Base-by-base conservation (phyloP, 192 early-diverging fungal genomes). In the Dissophora ornata region DNA sequence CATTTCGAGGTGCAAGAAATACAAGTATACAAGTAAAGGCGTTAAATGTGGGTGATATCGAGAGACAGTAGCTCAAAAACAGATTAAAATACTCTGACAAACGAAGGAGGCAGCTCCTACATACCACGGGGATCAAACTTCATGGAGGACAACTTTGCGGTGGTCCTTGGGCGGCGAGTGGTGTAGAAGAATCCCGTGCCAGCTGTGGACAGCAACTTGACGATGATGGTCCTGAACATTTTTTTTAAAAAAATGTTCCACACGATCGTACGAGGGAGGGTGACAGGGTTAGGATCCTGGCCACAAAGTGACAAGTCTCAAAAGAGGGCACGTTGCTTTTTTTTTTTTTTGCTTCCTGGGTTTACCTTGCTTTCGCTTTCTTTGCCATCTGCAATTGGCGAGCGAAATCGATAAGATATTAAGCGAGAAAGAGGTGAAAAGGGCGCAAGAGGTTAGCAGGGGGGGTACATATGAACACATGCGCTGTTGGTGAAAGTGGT, bases 111-210 rank as follows among this genome's bases (percentile, higher is more conserved):
- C 8, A 19, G n/a, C n/a, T n/a, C n/a, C n/a, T 5, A 51, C 41
- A 34, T 85, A 93, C 91, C 91, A 62, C 89, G 83, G 36, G 97
- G 97, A 82, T 98, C 97, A 67, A 90, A 93, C 86, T 98, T 98
- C 90, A 94, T 94, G 69, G 95, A 87, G 32, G 90, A 86, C 51
- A 98, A 82, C 67, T 96, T 96, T 56, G 91, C 87, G 28, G 90
- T 84, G 28, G 92, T 84, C 54, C 92, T 84, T 64, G 94, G 89
- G 40, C 94, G 84, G 53, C 89, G 82, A 54, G 89, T 94, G 8
- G 92, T 93, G 73, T 94, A 94, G 79, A 93, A 97, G 82, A 88
- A 97, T 54, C 97, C 97, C 6, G 97, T 97, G 40, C 94, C 93
- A 32, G 96, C 97, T 12, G 89, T 84, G 51, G 91, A 93, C 63